Evolutionary conservation across 2,329 filamentous ascomycete species (phyloP), one percentile per base, ranked within the genome.

Genomic region (Nemania diffusa): DNA sequence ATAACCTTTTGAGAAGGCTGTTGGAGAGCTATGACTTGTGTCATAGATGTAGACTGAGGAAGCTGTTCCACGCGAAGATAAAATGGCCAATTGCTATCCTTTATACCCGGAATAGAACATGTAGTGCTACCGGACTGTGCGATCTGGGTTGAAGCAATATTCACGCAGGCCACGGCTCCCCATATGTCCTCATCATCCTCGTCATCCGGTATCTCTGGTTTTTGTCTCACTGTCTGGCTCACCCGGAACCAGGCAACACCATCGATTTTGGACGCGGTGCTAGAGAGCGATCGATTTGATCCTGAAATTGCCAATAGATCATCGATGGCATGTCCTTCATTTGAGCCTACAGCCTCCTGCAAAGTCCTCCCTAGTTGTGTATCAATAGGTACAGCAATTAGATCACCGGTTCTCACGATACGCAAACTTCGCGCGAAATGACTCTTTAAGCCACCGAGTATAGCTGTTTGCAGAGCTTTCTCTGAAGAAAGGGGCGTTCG

Each of bases 221-320:
- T 88, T 75, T 82, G 82, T 5, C 85, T 81, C 62, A 84, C 84
- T 59, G 97, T 90, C 66, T 93, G 91, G 44, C 91, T 91, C 46
- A 99, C 91, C 71, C 90, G 92, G 83, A 97, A 98, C 96, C 96
- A 99, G 7, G 93, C 94, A 22, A 97, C 92, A 32, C 84, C 87
- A 78, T 86, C 88, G 72, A 81, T 82, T 60, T 77, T 73, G 71
- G 81, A 64, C 70, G 77, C 44, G 65, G 71, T 65, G 22, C 74
- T 70, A 59, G 68, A 69, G 32, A 69, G 81, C 73, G 51, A 77
- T 72, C 72, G 84, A 73, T 69, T 81, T 79, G 64, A 78, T 7
- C 81, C 86, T 32, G 87, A 85, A 68, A 88, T 79, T 1, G 85
- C 83, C 74, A 87, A 82, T 61, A 84, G 85, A 68, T 97, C 94